These are phyloP conservation scores for Sporisorium reilianum DNA, from an alignment of 1,284 basidiomycete species.

Conservation along the genomic window DNA sequence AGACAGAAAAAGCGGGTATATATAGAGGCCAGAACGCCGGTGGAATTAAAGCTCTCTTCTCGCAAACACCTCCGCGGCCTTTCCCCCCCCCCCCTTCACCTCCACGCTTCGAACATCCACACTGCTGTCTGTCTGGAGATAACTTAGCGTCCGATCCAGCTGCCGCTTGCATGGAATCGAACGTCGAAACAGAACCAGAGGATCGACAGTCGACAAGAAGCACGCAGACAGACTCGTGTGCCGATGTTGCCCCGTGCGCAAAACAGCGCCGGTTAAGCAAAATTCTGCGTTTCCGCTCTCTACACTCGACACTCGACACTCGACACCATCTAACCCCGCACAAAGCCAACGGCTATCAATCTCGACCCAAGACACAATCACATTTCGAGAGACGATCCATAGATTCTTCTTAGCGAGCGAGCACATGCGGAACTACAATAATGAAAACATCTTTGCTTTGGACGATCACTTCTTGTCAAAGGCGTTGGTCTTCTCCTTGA, in stretches of 20 bases:
- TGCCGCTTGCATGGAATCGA: background rate
- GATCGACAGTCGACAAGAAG: background rate
- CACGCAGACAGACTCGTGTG: too few species aligned
- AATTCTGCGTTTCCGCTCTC: background rate
- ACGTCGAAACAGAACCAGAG: background rate
- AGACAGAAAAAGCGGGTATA: too few species aligned
- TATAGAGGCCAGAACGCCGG: too few species aligned
- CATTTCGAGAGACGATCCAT: slow-evolving; percentile 3
- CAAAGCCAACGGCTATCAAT: background rate
- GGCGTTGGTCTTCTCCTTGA: slow-evolving; percentile 56
- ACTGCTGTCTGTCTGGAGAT: background rate
- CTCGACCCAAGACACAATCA: background rate
- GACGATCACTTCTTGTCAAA: slow-evolving; percentile 47
- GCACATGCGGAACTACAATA: background rate
- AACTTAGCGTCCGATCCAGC: too few species aligned
- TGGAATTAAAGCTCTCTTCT: too few species aligned
- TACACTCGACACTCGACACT: background rate
- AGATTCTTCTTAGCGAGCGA: too few species aligned
- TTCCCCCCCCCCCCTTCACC: background rate
- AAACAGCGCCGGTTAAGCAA: background rate
- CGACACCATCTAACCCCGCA: too few species aligned
- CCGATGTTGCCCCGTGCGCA: background rate
- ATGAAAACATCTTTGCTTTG: background rate
- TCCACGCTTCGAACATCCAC: too few species aligned
- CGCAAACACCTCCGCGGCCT: slow-evolving; percentile 6